Conservation (phyloP, 2,329 filamentous ascomycete species). For the Hymenoscyphus fructigenus region DNA sequence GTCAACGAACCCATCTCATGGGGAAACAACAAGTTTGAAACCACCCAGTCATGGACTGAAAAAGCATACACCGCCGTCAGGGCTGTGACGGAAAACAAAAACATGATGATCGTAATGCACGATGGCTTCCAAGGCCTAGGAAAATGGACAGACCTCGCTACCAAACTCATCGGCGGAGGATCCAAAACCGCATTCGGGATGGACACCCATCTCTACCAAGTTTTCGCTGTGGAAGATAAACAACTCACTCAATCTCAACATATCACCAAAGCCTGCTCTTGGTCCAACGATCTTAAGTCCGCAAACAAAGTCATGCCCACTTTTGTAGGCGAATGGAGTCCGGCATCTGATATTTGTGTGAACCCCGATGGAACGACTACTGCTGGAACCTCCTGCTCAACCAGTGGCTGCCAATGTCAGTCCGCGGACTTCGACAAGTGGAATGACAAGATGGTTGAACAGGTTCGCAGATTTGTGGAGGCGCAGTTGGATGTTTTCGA, state of each 20-base stretch:
- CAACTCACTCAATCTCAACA: slow-evolving; percentile 39
- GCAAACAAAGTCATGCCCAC: slow-evolving; percentile 37
- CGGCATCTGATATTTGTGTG: slow-evolving; percentile 42
- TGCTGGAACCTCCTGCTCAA: slow-evolving; percentile 36
- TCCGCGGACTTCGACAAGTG: slow-evolving; percentile 36
- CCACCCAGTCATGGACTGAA: slow-evolving; percentile 39
- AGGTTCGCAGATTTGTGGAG: slow-evolving; percentile 41
- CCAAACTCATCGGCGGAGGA: slow-evolving; percentile 14
- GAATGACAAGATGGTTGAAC: slow-evolving; percentile 37
- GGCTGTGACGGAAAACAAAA: slow-evolving; percentile 33
- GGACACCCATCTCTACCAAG: slow-evolving; percentile 44
- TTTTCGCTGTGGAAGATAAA: slow-evolving; percentile 38
- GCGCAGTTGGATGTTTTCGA: slow-evolving; percentile 44
- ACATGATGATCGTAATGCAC: slow-evolving; percentile 41
- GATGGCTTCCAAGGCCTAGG: slow-evolving; percentile 38
- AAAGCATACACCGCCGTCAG: slow-evolving; percentile 38
- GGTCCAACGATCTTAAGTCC: slow-evolving; percentile 34
- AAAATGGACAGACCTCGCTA: slow-evolving; percentile 37
- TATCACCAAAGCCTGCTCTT: slow-evolving; percentile 42
- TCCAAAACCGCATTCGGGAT: slow-evolving; percentile 38
- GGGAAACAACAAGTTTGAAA: slow-evolving; percentile 37
- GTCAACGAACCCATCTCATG: slow-evolving; percentile 43
- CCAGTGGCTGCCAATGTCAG: slow-evolving; percentile 41
- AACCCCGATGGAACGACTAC: slow-evolving; percentile 40
- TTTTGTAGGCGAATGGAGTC: slow-evolving; percentile 43